Evolutionary conservation across 1,284 basidiomycete genomes (phyloP), one percentile per base, ranked within the genome.

Genomic region (Termitomyces sp.): DNA sequence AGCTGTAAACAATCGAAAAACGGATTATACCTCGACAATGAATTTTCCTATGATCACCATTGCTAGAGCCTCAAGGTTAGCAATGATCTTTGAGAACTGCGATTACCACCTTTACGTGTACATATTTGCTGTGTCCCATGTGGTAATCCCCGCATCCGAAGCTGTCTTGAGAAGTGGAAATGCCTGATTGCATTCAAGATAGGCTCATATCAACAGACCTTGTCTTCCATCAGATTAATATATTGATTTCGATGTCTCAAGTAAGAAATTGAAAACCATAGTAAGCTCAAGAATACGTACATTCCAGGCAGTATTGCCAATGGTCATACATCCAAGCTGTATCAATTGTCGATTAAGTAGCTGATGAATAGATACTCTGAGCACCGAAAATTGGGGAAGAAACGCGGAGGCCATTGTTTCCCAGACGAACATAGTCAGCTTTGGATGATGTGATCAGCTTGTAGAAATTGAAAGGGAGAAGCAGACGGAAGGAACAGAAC

Each of bases 121-220:
- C 3, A 78, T 65, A 61, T 85, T 82, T 21, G 83, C 81, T 0
- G 84, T 84, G 60, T 80, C 79, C 56, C 77, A 67, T 9, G 74
- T 77, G 51, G 68, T 77, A 54, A 77, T 67, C 3, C 73, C 75
- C 5, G 64, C 60, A 50, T 76, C 73, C 77, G 76, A 79, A 1
- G 78, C 78, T 5, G 73, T 71, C 52, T 79, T 77, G 47, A 79
- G 62, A 0, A 15, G 7, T 8, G 28, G 28, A 10, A 44, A 50
- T 50, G 42, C 43, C 43, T 45, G 30, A 2, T 30, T 31, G 10
- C 3, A 31, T 5, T 45, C 43, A 31, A 10, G 7, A 19, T 41
- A 34, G 33, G 12, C 13, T 10, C 6, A 31, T 45, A 45, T 17
- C 28, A 45, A 45, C 43, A 21, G 17, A 45, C 43, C 28, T 45